These are phyloP conservation scores for Diaporthe ilicicola DNA, from an alignment of 2,329 filamentous ascomycete species.

Conservation along the genomic window DNA sequence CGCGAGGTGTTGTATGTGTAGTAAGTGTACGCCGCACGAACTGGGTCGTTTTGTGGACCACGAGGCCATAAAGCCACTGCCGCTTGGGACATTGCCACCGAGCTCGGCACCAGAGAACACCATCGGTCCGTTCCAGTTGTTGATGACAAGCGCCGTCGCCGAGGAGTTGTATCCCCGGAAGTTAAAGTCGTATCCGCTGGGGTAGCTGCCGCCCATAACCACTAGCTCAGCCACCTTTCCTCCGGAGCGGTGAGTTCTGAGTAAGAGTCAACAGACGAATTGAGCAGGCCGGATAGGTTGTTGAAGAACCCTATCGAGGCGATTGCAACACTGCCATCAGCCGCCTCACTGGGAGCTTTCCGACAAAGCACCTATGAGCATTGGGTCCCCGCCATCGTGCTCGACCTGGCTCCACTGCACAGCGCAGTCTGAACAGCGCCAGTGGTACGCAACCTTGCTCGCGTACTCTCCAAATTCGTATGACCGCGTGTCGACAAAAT, in stretches of 20 bases:
- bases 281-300: slow-evolving; percentile 56
- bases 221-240: slow-evolving; percentile 58
- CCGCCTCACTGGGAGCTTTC: slow-evolving; percentile 48
- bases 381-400: slow-evolving; percentile 50
- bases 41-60: slow-evolving; percentile 44
- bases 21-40: slow-evolving; percentile 49
- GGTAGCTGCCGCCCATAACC: slow-evolving; percentile 61
- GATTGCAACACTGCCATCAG: slow-evolving; percentile 47
- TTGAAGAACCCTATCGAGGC: slow-evolving; percentile 55
- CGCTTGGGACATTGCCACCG: slow-evolving; percentile 51
- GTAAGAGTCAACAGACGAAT: slow-evolving; percentile 51
- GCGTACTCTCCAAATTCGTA: slow-evolving; percentile 54
- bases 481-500: slow-evolving; percentile 51
- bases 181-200: slow-evolving; percentile 57
- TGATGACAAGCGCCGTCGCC: slow-evolving; percentile 53
- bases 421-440: slow-evolving; percentile 37
- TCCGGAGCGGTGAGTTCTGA: slow-evolving; percentile 45
- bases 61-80: slow-evolving; percentile 45
- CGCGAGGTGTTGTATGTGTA: slow-evolving; percentile 47
- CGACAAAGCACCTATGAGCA: slow-evolving; percentile 57
- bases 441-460: slow-evolving; percentile 55
- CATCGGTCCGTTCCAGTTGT: slow-evolving; percentile 51
- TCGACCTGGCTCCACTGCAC: neutral
- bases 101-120: slow-evolving; percentile 55
- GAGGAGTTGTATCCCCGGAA: slow-evolving; percentile 52